These are phyloP conservation scores for Pseudoneurospora amorphoporcata DNA, from an alignment of 495 filamentous ascomycete species.

Conservation along the genomic window DNA sequence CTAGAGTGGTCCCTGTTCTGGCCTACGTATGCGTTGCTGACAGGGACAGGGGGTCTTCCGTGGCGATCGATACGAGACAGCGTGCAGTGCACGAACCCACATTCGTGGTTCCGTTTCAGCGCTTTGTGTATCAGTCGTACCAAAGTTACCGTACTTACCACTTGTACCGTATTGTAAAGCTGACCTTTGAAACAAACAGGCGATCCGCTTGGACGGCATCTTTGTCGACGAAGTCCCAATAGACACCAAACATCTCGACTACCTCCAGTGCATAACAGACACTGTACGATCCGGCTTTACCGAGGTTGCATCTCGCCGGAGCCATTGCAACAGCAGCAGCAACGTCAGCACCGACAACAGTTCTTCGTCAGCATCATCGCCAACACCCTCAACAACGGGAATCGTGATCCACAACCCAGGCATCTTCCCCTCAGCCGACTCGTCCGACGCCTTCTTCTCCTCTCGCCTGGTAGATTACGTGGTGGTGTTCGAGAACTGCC, in stretches of 20 bases:
- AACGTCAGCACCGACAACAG: background rate
- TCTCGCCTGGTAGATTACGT: conserved; percentile 14
- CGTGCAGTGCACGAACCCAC: background rate
- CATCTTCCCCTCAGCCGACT: conserved; percentile 9
- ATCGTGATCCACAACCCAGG: conserved; percentile 21
- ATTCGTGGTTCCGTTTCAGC: conserved; percentile 1
- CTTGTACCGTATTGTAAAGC: background rate
- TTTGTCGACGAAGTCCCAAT: conserved; percentile 16
- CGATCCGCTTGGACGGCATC: conserved; percentile 8
- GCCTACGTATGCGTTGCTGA: background rate
- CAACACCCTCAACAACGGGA: background rate
- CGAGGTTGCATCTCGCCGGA: background rate
- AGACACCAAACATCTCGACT: conserved; percentile 1
- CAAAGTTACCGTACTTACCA: background rate
- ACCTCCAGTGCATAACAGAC: conserved; percentile 5
- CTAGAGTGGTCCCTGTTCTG: background rate
- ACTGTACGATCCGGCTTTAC: background rate
- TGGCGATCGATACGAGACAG: background rate
- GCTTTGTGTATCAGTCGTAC: conserved; percentile 4
- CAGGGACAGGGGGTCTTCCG: background rate
- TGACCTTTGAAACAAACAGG: background rate
- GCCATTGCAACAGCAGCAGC: background rate
- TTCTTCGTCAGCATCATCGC: background rate
- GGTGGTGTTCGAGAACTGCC: conserved; percentile 19
- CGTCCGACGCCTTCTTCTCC: conserved; percentile 14